These are phyloP conservation scores for Ceratocystis papillata DNA, from an alignment of 2,329 filamentous ascomycete species.

Conservation along the genomic window DNA sequence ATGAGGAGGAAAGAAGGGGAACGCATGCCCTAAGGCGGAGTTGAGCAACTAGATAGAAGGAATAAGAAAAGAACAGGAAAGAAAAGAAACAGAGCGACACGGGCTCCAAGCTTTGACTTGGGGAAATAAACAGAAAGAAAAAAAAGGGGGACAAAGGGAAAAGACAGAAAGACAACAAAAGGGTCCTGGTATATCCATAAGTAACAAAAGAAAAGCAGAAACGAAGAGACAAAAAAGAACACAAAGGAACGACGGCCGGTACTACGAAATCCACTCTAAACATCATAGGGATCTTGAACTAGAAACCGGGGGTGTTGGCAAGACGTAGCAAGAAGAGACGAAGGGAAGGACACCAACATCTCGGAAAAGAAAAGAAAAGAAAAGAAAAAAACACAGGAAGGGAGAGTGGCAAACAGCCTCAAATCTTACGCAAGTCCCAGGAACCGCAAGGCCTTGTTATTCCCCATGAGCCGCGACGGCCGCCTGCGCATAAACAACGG, in stretches of 20 bases:
- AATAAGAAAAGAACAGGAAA: neutral
- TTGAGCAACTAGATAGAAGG: neutral
- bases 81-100: neutral
- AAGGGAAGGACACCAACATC: neutral
- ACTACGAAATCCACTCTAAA: slow-evolving; percentile 6
- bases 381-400: neutral
- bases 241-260: slow-evolving; percentile 1
- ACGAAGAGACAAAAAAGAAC: slow-evolving; percentile 4
- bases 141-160: slow-evolving; percentile 3
- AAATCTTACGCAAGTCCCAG: slow-evolving; percentile 38
- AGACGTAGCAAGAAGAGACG: slow-evolving; percentile 16
- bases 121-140: neutral
- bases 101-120: neutral
- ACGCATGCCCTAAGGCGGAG: no score
- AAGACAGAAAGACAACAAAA: slow-evolving; percentile 6
- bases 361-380: neutral
- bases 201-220: neutral
- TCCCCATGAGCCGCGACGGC: slow-evolving; percentile 34
- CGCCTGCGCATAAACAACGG: slow-evolving; percentile 37
- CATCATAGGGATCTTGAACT: slow-evolving; percentile 14
- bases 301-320: neutral
- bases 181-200: neutral
- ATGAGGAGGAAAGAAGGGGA: neutral
- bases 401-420: neutral
- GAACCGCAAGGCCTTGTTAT: slow-evolving; percentile 45